These are phyloP conservation scores for Lophiostoma macrostomum DNA, from an alignment of 495 filamentous ascomycete genomes.

Conservation along the genomic window DNA sequence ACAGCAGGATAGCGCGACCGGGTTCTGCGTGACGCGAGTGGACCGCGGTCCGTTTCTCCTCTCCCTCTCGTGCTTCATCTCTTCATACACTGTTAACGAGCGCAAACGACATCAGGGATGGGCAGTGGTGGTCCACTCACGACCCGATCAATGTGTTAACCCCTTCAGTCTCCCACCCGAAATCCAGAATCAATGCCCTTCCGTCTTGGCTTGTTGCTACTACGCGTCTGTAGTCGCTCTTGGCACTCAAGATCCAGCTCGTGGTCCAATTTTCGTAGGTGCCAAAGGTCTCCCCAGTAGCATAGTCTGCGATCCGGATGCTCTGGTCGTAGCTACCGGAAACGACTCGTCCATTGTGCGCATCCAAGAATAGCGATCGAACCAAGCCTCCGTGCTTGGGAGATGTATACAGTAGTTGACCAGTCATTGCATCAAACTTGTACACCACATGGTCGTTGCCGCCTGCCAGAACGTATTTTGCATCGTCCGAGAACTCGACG, in stretches of 20 bases:
- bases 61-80: not conserved
- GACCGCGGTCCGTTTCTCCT: too few species aligned
- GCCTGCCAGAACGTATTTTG: constrained; percentile 80
- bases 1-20: too few species aligned
- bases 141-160: constrained; percentile 18
- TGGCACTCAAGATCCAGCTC: constrained; percentile 93
- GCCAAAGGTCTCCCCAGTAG: constrained; percentile 66
- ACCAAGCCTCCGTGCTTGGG: constrained; percentile 78
- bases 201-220: constrained; percentile 92
- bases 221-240: constrained; percentile 89
- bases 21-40: too few species aligned
- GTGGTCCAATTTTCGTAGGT: constrained; percentile 86
- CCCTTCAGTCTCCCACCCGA: constrained; percentile 49
- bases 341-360: constrained; percentile 73
- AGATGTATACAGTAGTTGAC: constrained; percentile 73
- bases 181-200: constrained; percentile 87
- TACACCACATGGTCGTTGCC: constrained; percentile 93
- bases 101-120: not conserved
- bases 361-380: constrained; percentile 83
- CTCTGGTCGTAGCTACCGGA: constrained; percentile 92
- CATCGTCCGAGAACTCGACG: constrained; percentile 91
- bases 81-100: not conserved
- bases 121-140: not conserved
- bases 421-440: constrained; percentile 88
- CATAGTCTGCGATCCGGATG: constrained; percentile 87